Base-by-base conservation (phyloP, 495 filamentous ascomycete species). In the Neurospora pannonica region DNA sequence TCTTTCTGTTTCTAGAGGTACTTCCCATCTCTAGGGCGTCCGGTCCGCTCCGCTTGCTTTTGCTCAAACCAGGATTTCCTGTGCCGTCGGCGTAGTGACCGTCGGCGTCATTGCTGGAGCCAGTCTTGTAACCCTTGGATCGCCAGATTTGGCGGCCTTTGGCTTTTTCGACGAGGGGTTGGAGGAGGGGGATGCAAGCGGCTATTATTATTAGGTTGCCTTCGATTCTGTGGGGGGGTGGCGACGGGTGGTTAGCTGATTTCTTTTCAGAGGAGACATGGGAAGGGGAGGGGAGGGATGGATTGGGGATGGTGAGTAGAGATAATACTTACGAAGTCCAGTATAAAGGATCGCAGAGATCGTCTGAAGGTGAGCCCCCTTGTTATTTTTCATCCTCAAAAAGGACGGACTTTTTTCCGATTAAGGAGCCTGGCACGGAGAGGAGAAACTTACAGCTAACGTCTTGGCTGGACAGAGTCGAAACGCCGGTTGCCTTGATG, bases 181-280 rank as follows among this genome's bases (percentile, higher is more conserved):
- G 75, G 1, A 87, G 79, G 62, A 86, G 80, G 6, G 85, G 86
- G 71, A 88, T 85, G 76, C 84, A 87, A 21, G 85, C 81, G 13
- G 86, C 86, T 42, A 87, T 84, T 74, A 86, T 85, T 73, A 87
- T 79, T 36, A 81, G 78, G 75, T 83, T 84, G 21, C 82, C 84
- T 78, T 88, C 85, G 76, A 86, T 78, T 31, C 83, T 85, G 70
- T 76, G 21, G 37, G 28, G 13, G 6, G 6, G 34, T 0, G 28
- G 72, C n/a, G n/a, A n/a, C n/a, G 46, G 38, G 40, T 9, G 73
- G 31, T 75, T 72, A 76, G 73, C 37, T n/a, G n/a, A n/a, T n/a
- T n/a, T n/a, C n/a, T n/a, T n/a, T n/a, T n/a, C n/a, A n/a, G n/a
- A n/a, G n/a, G n/a, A n/a, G n/a, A n/a, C n/a, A n/a, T n/a, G n/a